A percentile compares a stretch with the other conserved stretches of the same genome.
Conservation (phyloP, 768 basidiomycete species). For the Psilocybe tampanensis region DNA sequence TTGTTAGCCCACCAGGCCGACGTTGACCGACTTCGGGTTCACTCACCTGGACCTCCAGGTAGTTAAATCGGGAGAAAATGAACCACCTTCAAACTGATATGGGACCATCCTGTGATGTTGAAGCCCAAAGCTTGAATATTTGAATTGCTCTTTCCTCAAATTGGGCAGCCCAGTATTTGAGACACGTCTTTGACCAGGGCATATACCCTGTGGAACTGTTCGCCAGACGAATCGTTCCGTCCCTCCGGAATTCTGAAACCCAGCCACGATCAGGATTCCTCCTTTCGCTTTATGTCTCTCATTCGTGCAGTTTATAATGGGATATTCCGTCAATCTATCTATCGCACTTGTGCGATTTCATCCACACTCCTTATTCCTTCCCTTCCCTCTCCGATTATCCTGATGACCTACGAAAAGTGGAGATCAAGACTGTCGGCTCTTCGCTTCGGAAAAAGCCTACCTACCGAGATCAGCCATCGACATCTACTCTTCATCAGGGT, state of each 20-base stretch:
- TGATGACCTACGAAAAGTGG: background rate
- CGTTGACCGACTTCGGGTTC: too few relatives aligned
- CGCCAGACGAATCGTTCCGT: background rate
- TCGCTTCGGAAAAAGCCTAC: background rate
- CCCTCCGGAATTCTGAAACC: background rate
- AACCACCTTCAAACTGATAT: too few relatives aligned
- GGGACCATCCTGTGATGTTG: too few relatives aligned
- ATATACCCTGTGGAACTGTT: background rate
- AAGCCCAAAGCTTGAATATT: too few relatives aligned
- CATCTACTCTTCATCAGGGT: constrained; percentile 9
- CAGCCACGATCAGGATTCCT: constrained; percentile 1
- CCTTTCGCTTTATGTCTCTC: background rate
- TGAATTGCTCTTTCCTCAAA: too few relatives aligned
- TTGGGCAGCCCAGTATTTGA: background rate
- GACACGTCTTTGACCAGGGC: background rate
- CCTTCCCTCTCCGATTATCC: background rate
- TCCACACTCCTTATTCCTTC: background rate
- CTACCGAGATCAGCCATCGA: constrained; percentile 11
- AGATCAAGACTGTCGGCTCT: background rate
- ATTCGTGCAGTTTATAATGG: background rate
- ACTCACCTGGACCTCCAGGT: too few relatives aligned
- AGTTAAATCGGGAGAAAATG: too few relatives aligned
- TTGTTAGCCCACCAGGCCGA: background rate
- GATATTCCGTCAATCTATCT: background rate
- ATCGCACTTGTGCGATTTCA: background rate